These are phyloP conservation scores for Arthrobotrys megalospora DNA, from an alignment of 2,329 filamentous ascomycete species.

Conservation along the genomic window DNA sequence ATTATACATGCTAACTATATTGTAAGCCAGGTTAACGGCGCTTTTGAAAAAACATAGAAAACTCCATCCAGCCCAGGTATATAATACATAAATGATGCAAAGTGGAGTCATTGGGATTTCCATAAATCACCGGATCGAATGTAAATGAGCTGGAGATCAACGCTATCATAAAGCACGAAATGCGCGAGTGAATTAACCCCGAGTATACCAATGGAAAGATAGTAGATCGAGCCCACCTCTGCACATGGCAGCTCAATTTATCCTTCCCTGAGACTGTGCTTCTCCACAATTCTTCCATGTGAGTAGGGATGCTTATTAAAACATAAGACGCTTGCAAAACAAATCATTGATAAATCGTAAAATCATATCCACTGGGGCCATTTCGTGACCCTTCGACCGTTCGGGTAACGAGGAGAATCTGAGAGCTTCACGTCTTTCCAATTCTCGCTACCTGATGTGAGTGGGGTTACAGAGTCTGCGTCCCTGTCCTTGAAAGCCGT, in stretches of 20 bases:
- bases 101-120: no score
- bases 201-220: no score
- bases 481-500: constrained; percentile 42
- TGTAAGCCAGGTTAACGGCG: background rate
- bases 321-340: background rate
- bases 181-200: no score
- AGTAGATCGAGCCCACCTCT: background rate
- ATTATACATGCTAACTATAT: no score
- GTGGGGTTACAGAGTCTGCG: constrained; percentile 38
- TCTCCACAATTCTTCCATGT: background rate
- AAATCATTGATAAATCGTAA: constrained; percentile 24
- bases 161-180: no score
- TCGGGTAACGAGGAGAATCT: constrained; percentile 15
- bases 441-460: constrained; percentile 28
- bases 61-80: no score
- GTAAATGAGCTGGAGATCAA: no score
- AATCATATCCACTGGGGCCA: constrained; percentile 42
- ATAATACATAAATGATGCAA: no score
- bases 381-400: constrained; percentile 23
- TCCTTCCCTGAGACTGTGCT: background rate
- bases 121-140: no score
- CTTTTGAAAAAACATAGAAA: constrained; percentile 11
- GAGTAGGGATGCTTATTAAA: no score
- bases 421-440: constrained; percentile 41
- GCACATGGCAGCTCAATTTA: no score